Conservation (phyloP, 768 basidiomycete species). For the Clitopilus hobsonii region DNA sequence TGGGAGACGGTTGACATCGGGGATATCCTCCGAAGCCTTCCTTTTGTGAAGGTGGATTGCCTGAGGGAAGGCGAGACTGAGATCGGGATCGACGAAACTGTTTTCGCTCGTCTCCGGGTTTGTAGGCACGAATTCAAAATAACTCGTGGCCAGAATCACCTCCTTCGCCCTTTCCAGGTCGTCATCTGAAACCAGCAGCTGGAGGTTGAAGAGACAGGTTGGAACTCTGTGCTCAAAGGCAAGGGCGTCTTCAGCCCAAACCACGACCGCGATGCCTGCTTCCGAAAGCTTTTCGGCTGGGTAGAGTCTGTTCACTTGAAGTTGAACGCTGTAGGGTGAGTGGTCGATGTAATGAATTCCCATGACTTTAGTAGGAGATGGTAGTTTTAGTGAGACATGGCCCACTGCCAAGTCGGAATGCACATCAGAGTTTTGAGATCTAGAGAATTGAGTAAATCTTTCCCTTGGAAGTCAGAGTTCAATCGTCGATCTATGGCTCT, state of each 20-base stretch:
- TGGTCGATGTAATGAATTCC: no score
- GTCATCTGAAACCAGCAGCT: conserved; percentile 13
- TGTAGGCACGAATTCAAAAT: not conserved
- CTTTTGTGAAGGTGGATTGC: not conserved
- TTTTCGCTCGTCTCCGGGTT: not conserved
- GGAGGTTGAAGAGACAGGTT: conserved; percentile 11
- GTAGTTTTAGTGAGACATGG: no score
- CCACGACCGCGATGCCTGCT: conserved; percentile 3
- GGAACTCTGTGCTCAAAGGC: conserved; percentile 15
- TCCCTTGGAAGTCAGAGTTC: no score
- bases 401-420: no score
- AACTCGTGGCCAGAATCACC: conserved; percentile 1
- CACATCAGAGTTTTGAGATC: no score
- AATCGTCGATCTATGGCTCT: no score
- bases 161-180: not conserved
- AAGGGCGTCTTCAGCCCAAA: conserved; percentile 17
- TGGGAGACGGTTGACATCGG: not conserved
- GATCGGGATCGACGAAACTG: not conserved
- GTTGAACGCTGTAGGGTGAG: not conserved
- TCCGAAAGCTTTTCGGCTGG: not conserved
- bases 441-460: no score
- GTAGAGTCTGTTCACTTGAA: not conserved
- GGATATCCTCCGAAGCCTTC: not conserved
- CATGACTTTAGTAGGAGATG: no score
- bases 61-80: not conserved